Conservation (phyloP, 2,329 filamentous ascomycete genomes). For the Alternaria novae-zelandiae region DNA sequence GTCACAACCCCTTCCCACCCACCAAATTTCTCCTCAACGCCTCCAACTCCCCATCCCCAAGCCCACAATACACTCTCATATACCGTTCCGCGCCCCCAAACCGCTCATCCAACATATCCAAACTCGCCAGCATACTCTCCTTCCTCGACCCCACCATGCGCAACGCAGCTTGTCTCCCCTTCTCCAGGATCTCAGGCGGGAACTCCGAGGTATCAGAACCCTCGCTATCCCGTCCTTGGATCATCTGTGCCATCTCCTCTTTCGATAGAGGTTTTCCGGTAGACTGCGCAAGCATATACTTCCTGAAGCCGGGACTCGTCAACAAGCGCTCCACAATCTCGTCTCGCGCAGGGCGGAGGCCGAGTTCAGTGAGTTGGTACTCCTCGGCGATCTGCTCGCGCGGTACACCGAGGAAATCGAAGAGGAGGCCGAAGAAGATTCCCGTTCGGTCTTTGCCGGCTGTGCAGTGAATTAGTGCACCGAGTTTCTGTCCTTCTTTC, state of each 20-base stretch:
- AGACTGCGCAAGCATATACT: conserved; percentile 27
- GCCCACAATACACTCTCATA: conserved; percentile 63
- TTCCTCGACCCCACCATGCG: conserved; percentile 49
- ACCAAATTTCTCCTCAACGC: conserved; percentile 49
- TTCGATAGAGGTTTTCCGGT: conserved; percentile 46
- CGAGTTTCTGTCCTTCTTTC: conserved; percentile 38
- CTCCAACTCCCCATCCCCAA: conserved; percentile 63
- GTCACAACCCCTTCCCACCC: not conserved
- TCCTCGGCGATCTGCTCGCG: conserved; percentile 67
- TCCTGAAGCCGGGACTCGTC: conserved; percentile 28
- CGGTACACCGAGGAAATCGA: conserved; percentile 67
- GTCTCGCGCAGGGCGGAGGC: conserved; percentile 56
- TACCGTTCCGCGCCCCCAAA: conserved; percentile 72
- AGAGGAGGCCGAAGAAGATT: conserved; percentile 69
- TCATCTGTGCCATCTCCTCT: conserved; percentile 58
- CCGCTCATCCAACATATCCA: conserved; percentile 62
- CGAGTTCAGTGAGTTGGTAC: conserved; percentile 70
- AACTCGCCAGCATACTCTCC: conserved; percentile 59
- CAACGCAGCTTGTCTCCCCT: conserved; percentile 35
- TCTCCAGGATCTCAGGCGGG: conserved; percentile 25
- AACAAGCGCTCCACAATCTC: conserved; percentile 61
- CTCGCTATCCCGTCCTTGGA: conserved; percentile 30
- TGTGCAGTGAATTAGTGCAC: conserved; percentile 74
- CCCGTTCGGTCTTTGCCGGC: conserved; percentile 81
- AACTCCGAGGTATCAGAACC: conserved; percentile 46